A percentile compares a stretch with the other conserved stretches of the same genome.
Conservation (phyloP, 441 rosid genomes). For the Erodium trifolium region DNA sequence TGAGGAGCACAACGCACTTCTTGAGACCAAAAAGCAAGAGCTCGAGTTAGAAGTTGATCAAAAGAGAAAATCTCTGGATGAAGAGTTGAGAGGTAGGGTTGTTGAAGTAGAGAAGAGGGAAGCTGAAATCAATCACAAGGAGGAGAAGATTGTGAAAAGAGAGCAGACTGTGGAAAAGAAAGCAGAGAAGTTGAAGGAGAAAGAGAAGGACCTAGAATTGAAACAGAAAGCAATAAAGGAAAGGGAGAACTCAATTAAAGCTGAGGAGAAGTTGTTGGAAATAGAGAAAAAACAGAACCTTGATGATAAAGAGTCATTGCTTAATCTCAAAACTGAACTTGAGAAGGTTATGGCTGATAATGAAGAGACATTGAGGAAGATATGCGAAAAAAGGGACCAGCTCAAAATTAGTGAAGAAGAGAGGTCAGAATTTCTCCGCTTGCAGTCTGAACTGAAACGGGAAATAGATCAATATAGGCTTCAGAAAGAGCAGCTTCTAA, state of each 20-base stretch:
- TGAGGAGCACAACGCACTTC: constrained; percentile 61
- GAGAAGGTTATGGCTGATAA: constrained; percentile 57
- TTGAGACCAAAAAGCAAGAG: constrained; percentile 60
- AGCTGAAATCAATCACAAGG: constrained; percentile 69
- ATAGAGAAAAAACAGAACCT: constrained; percentile 39
- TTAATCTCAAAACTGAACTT: constrained; percentile 48
- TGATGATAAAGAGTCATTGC: constrained; percentile 46
- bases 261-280: constrained; percentile 60
- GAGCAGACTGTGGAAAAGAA: constrained; percentile 69
- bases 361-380: constrained; percentile 54
- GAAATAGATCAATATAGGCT: constrained; percentile 64
- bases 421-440: constrained; percentile 54
- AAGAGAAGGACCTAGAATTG: constrained; percentile 54
- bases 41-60: constrained; percentile 72
- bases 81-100: constrained; percentile 56
- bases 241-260: constrained; percentile 54
- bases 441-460: constrained; percentile 72
- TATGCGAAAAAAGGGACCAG: constrained; percentile 48
- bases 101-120: constrained; percentile 69
- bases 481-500: constrained; percentile 62
- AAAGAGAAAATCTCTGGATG: constrained; percentile 65
- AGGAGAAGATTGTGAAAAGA: constrained; percentile 67
- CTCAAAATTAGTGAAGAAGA: constrained; percentile 71
- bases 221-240: constrained; percentile 53
- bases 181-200: constrained; percentile 63